phyloP scores from a whole-genome alignment of 1,139 yeast genomes.

The Geotrichum cucujoidarum region DNA sequence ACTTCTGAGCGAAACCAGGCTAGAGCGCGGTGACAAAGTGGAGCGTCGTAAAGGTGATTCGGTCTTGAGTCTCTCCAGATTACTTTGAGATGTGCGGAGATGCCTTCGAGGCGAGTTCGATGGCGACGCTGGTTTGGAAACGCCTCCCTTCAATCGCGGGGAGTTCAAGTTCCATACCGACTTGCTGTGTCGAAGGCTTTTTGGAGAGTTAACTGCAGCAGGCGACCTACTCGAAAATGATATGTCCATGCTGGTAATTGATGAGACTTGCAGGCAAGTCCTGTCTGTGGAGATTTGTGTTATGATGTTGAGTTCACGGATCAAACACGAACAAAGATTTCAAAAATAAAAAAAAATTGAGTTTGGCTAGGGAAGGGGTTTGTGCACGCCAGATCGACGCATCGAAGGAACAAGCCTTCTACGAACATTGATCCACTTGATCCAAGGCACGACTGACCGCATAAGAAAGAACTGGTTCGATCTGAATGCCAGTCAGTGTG shows the following conservation, averaged over 20 bases:
- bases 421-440: too few species aligned
- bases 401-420: too few species aligned
- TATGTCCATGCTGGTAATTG: constrained; percentile 8
- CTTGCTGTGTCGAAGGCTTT: constrained; percentile 7
- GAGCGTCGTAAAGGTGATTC: background rate
- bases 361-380: background rate
- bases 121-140: constrained; percentile 7
- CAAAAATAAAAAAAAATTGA: constrained; percentile 1
- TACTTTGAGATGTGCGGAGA: constrained; percentile 10
- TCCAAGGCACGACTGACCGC: too few species aligned
- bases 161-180: constrained; percentile 13
- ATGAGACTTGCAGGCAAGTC: too few species aligned
- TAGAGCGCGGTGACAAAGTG: background rate
- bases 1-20: background rate
- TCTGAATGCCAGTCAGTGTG: too few species aligned
- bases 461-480: too few species aligned
- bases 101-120: constrained; percentile 3
- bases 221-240: constrained; percentile 6
- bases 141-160: background rate
- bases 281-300: too few species aligned
- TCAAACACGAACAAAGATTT: too few species aligned
- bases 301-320: too few species aligned
- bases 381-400: too few species aligned
- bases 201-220: too few species aligned
- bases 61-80: constrained; percentile 3